Evolutionary conservation across 768 basidiomycete genomes (phyloP), one percentile per base, ranked within the genome.

Genomic region (Ramaria rubella): DNA sequence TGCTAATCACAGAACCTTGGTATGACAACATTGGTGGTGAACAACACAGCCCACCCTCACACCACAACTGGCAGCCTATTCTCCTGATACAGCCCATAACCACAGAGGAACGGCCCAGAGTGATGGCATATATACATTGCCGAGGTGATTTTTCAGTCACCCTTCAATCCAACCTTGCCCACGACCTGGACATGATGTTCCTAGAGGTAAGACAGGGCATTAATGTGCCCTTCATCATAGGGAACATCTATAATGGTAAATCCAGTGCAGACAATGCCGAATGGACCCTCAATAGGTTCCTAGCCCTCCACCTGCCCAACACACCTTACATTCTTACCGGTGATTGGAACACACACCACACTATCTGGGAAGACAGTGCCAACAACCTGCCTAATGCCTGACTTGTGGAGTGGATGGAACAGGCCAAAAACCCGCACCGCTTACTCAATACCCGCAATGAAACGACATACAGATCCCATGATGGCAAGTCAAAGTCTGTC

Each of bases 301-400:
- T 31, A 4, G 1, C 1, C 1, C 1, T 8, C n/a, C 27, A 23
- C 2, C 52, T 64, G 11, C 61, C 62, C 5, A 45, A 65, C 33
- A 51, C 29, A n/a, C 61, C 67, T 19, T 52, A 55, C 3, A 60
- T 69, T 14, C 52, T 68, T 1, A 62, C 60, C 0, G 67, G 68
- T 1, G 68, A 69, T 51, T 64, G 49, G 49, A 69, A 69, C 59
- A 49, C 64, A 9, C 63, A 67, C 59, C 67, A 69, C 53, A 26
- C 57, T 4, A 1, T 36, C 1, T 55, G 27, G 26, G 51, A 42
- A 2, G 21, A 60, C 5, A 66, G 68, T 65, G 63, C 60, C 64
- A 69, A 55, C 65, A 67, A 4, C 52, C 58, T 29, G 23, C 30
- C 14, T 12, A 33, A 27, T 7, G 51, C 51, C 6, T 14, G 21